Evolutionary conservation across 352 stramenopile genomes (phyloP).

Genomic region (Globisporangium orthogonon): DNA sequence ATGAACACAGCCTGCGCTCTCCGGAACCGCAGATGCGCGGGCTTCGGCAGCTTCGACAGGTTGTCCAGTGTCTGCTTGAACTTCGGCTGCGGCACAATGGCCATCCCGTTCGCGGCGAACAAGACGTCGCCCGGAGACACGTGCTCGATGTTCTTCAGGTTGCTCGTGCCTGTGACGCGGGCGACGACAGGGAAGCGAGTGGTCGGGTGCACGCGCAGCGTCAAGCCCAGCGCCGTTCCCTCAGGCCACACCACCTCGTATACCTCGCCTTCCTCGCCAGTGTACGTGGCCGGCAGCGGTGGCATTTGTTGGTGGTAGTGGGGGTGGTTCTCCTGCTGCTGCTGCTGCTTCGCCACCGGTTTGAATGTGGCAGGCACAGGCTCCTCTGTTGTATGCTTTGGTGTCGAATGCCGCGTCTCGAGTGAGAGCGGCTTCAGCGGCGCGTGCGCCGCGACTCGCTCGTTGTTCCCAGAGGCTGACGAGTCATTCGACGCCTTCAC

Average conservation of each 20-base stretch:
- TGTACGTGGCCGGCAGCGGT: slow-evolving; percentile 15
- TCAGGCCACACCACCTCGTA: slow-evolving; percentile 75
- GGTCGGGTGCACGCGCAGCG: slow-evolving; percentile 59
- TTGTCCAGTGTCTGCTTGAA: slow-evolving; percentile 79
- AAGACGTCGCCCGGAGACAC: slow-evolving; percentile 62
- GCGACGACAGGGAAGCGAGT: slow-evolving; percentile 66
- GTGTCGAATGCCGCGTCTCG: slow-evolving; percentile 19
- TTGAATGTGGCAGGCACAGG: slow-evolving; percentile 5
- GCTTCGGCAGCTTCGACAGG: slow-evolving; percentile 62
- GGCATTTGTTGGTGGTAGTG: slow-evolving; percentile 1
- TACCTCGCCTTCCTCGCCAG: slow-evolving; percentile 40
- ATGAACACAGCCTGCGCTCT: slow-evolving; percentile 29
- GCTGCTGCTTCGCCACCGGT: slow-evolving; percentile 1
- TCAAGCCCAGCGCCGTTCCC: slow-evolving; percentile 56
- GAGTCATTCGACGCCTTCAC: slow-evolving; percentile 33
- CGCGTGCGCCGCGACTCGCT: slow-evolving; percentile 11
- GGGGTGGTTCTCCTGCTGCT: neutral
- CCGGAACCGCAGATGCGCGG: slow-evolving; percentile 59
- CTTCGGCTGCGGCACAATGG: slow-evolving; percentile 65
- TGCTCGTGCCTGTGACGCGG: slow-evolving; percentile 65
- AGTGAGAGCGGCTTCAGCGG: slow-evolving; percentile 38
- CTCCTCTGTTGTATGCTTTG: slow-evolving; percentile 14
- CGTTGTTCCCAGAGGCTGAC: slow-evolving; percentile 3
- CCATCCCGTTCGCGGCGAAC: slow-evolving; percentile 66
- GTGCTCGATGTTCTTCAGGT: slow-evolving; percentile 73